phyloP scores from a whole-genome alignment of 345 rosid species.

The Salix purpurea region DNA sequence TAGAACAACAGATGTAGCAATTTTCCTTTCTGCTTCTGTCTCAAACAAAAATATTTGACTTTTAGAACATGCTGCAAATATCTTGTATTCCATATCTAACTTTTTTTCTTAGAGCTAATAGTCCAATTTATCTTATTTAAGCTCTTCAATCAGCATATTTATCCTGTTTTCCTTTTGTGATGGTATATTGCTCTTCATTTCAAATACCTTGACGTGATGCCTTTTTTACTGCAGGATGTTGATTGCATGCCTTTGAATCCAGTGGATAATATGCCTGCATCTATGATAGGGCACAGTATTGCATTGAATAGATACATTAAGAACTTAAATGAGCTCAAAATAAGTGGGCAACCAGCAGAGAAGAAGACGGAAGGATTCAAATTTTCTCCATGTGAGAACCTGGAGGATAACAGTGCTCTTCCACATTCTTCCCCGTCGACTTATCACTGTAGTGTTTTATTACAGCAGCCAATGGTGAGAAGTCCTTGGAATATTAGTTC shows the following conservation, averaged over 20 bases:
- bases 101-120: background rate
- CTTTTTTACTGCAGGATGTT: conserved; percentile 54
- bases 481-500: background rate
- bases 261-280: conserved; percentile 66
- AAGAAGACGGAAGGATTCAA: conserved; percentile 42
- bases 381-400: conserved; percentile 36
- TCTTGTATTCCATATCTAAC: background rate
- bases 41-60: background rate
- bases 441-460: conserved; percentile 29
- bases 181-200: background rate
- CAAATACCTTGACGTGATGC: conserved; percentile 1
- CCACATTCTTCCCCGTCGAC: conserved; percentile 37
- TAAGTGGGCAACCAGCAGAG: conserved; percentile 44
- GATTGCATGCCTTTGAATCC: conserved; percentile 81
- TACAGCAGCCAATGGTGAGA: conserved; percentile 54
- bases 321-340: conserved; percentile 48
- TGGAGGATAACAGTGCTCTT: conserved; percentile 36
- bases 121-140: background rate
- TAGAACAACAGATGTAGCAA: background rate
- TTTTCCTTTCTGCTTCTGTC: background rate
- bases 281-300: conserved; percentile 47
- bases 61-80: background rate
- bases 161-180: background rate
- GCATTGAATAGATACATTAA: conserved; percentile 39
- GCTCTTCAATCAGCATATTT: background rate